Percentiles rank a stretch among this genome's conserved stretches.
These are phyloP conservation scores for Parasarocladium wereldwijsianum DNA, from an alignment of 2,329 filamentous ascomycete genomes.

Conservation along the genomic window DNA sequence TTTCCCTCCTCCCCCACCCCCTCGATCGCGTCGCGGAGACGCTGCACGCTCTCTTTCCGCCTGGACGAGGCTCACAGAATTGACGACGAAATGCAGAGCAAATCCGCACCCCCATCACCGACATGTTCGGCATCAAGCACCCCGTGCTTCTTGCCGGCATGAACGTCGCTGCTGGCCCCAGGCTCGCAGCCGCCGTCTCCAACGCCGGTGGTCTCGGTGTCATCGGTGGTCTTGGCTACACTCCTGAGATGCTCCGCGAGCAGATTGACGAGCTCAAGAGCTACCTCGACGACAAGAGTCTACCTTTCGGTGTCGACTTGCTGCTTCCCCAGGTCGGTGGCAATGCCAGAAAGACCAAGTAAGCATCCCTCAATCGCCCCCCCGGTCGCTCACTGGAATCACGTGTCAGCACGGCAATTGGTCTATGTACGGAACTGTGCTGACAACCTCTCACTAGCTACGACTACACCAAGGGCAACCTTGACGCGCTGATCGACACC, in stretches of 20 bases:
- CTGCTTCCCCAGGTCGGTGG: constrained; percentile 90
- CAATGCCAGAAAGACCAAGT: constrained; percentile 87
- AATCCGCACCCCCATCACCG: constrained; percentile 82
- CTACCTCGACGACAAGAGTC: constrained; percentile 76
- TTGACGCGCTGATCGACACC: constrained; percentile 77
- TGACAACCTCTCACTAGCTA: constrained; percentile 50
- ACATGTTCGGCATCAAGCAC: constrained; percentile 97
- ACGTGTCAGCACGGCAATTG: constrained; percentile 9
- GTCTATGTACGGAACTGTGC: background rate
- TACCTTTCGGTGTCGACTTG: constrained; percentile 88
- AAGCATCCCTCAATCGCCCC: constrained; percentile 11
- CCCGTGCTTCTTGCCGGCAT: constrained; percentile 92
- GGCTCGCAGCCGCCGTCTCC: constrained; percentile 89
- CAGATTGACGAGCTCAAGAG: constrained; percentile 91
- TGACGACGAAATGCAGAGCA: constrained; percentile 15
- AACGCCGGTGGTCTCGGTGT: constrained; percentile 95
- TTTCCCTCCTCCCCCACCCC: background rate
- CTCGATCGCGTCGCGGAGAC: background rate
- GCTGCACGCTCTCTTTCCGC: constrained; percentile 2
- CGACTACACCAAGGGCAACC: constrained; percentile 99
- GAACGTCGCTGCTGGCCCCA: constrained; percentile 96
- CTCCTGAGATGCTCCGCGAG: constrained; percentile 90
- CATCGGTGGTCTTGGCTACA: constrained; percentile 91
- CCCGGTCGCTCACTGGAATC: constrained; percentile 6
- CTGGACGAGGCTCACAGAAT: background rate